Conservation (phyloP, 2,329 filamentous ascomycete genomes). For the Bimuria novae-zelandiae region DNA sequence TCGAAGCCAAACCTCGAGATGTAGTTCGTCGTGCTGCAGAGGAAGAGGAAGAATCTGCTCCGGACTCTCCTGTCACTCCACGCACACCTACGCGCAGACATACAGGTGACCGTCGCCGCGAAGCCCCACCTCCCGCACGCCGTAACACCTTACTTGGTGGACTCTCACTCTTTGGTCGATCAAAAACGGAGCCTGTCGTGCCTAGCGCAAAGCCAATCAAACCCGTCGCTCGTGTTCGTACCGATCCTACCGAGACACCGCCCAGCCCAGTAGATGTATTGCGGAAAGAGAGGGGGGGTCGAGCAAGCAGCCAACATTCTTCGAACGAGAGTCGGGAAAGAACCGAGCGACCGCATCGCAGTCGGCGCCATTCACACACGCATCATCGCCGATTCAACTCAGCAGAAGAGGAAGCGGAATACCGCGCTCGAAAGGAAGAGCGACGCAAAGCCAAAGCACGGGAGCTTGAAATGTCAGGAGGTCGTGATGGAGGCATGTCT, state of each 20-base stretch:
- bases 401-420: constrained; percentile 39
- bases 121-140: constrained; percentile 26
- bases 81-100: constrained; percentile 30
- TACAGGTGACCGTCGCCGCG: constrained; percentile 28
- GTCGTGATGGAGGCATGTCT: constrained; percentile 30
- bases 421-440: constrained; percentile 37
- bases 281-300: constrained; percentile 29
- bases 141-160: constrained; percentile 40
- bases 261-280: constrained; percentile 19
- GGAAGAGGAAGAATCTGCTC: constrained; percentile 25
- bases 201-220: constrained; percentile 30
- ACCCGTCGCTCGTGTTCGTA: constrained; percentile 27
- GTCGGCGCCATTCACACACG: constrained; percentile 32
- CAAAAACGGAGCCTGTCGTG: constrained; percentile 34
- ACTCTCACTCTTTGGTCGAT: constrained; percentile 35
- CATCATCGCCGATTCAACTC: constrained; percentile 33
- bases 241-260: constrained; percentile 27
- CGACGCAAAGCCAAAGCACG: constrained; percentile 26
- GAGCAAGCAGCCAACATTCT: constrained; percentile 36
- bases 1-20: constrained; percentile 26
- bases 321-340: constrained; percentile 40
- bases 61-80: constrained; percentile 25
- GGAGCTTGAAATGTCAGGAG: constrained; percentile 36
- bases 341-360: constrained; percentile 36
- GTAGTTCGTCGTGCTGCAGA: constrained; percentile 35